Evolutionary conservation across 495 filamentous ascomycete genomes (phyloP).

Genomic region (Penicillium lagena): DNA sequence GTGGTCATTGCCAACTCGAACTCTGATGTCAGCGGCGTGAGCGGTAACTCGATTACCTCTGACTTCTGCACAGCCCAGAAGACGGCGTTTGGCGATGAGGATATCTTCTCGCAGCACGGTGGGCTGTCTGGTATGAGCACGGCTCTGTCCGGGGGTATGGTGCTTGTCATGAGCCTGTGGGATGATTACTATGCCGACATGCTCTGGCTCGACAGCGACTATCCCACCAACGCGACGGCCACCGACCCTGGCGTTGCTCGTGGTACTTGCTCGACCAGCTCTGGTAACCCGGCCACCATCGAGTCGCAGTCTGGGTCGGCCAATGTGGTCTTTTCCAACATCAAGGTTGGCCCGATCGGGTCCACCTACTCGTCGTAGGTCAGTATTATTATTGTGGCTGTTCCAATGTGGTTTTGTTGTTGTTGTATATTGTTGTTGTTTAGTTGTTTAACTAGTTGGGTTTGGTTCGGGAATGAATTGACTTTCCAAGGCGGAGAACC

Average conservation of each 20-base stretch:
- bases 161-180: conserved; percentile 68
- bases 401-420: no score
- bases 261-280: conserved; percentile 55
- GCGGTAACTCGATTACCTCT: conserved; percentile 51
- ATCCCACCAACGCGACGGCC: conserved; percentile 49
- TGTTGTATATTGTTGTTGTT: not conserved
- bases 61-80: conserved; percentile 58
- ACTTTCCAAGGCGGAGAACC: not conserved
- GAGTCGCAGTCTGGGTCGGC: conserved; percentile 49
- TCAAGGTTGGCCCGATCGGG: conserved; percentile 60
- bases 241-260: conserved; percentile 55
- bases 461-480: no score
- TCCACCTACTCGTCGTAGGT: conserved; percentile 46
- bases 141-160: conserved; percentile 53
- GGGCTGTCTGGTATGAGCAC: conserved; percentile 51
- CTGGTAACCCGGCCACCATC: conserved; percentile 54
- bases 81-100: conserved; percentile 51
- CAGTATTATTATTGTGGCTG: no score
- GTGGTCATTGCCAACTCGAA: conserved; percentile 53
- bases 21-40: conserved; percentile 45
- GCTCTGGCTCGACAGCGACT: conserved; percentile 74
- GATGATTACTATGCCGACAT: conserved; percentile 68
- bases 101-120: conserved; percentile 53
- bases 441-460: no score
- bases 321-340: conserved; percentile 61